A percentile compares a stretch with the other conserved stretches of the same genome.
Evolutionary conservation across 2,329 filamentous ascomycete genomes (phyloP).

Genomic region (Phialophora macrospora): DNA sequence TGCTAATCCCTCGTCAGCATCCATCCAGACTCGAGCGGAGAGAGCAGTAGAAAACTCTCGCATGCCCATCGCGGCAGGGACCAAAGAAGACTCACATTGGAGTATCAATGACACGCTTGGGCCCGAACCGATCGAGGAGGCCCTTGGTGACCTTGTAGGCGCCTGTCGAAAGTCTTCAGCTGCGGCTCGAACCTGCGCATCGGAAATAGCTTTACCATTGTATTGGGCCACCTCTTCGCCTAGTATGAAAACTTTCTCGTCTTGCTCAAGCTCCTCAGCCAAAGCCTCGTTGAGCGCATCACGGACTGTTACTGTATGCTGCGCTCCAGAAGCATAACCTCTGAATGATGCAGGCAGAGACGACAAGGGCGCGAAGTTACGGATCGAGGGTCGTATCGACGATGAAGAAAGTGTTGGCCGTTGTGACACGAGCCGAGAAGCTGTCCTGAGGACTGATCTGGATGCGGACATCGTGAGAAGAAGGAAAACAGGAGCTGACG

Average conservation of each 20-base stretch:
- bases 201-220: slow-evolving; percentile 74
- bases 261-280: slow-evolving; percentile 92
- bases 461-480: slow-evolving; percentile 60
- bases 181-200: not conserved
- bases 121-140: slow-evolving; percentile 93
- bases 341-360: slow-evolving; percentile 51
- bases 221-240: slow-evolving; percentile 99
- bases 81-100: slow-evolving; percentile 63
- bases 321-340: slow-evolving; percentile 63
- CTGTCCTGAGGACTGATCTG: slow-evolving; percentile 65
- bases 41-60: not conserved
- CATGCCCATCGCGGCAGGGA: not conserved
- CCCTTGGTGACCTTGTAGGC: slow-evolving; percentile 98
- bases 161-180: slow-evolving; percentile 23
- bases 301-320: slow-evolving; percentile 95
- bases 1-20: slow-evolving; percentile 48
- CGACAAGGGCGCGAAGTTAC: slow-evolving; percentile 50
- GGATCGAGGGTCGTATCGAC: slow-evolving; percentile 45
- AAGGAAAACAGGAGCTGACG: slow-evolving; percentile 48
- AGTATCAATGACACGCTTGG: slow-evolving; percentile 96
- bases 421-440: slow-evolving; percentile 65
- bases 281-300: slow-evolving; percentile 98
- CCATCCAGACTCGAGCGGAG: not conserved
- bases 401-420: slow-evolving; percentile 47
- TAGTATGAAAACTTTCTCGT: slow-evolving; percentile 92